A percentile compares a stretch with the other conserved stretches of the same genome.
Conservation (phyloP, 2,329 filamentous ascomycete genomes). For the Fusarium continuum region DNA sequence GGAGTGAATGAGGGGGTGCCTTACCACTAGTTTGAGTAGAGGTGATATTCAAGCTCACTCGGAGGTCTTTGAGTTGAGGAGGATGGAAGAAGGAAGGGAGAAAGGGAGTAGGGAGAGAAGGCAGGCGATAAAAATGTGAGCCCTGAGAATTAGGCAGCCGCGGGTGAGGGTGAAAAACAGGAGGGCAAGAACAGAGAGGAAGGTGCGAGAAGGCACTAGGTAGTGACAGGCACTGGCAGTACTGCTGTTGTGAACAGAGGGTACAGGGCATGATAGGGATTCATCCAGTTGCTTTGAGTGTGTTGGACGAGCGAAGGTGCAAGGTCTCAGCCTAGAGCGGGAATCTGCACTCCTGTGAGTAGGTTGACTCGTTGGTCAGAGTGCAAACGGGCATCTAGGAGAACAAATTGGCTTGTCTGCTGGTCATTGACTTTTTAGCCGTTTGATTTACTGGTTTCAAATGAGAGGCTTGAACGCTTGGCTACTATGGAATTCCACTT, state of each 20-base stretch:
- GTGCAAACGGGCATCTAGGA: too few species aligned
- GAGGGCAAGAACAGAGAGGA: not conserved
- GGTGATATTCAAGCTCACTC: not conserved
- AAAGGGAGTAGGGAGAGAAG: not conserved
- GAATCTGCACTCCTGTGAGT: too few species aligned
- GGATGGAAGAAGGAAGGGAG: not conserved
- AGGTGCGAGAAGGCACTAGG: not conserved
- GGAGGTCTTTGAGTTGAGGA: not conserved
- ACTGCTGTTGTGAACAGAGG: not conserved
- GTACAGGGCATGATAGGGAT: not conserved
- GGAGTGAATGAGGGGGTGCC: not conserved
- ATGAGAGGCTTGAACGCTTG: not conserved
- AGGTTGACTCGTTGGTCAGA: too few species aligned
- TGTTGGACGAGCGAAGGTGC: not conserved
- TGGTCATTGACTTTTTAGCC: too few species aligned
- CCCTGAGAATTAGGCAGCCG: not conserved
- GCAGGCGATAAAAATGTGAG: not conserved
- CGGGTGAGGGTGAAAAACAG: not conserved
- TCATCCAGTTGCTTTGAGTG: too few species aligned
- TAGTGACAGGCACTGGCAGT: not conserved
- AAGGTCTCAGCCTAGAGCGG: fast-evolving
- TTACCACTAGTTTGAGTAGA: not conserved
- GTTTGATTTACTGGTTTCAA: too few species aligned
- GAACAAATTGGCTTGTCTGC: too few species aligned
- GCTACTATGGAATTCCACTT: too few species aligned